Evolutionary conservation across 371 early-diverging fungal genomes (phyloP), one percentile per base, ranked within the genome.

Genomic region (Parasitella parasitica): DNA sequence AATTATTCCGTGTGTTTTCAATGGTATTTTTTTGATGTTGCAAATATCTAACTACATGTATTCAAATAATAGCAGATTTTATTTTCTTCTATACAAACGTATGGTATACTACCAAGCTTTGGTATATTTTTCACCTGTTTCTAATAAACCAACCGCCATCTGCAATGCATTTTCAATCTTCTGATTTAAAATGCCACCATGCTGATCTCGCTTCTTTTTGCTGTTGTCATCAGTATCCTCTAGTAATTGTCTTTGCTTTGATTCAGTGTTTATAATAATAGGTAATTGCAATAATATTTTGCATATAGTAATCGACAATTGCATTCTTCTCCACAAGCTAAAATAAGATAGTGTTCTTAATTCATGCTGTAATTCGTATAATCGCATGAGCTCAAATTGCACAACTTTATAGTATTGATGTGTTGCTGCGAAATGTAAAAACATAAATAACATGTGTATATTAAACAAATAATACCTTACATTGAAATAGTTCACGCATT

Each of bases 291-390:
- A 61, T 57, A 86, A 59, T 4, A 84, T 72, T 67, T 79, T 80
- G 46, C 83, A 79, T 52, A 88, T 72, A 16, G 83, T 81, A 41
- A 88, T 73, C 1, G 85, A 82, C 36, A 86, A 35, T 26, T 78
- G 74, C 64, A 88, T 78, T 15, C 88, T 77, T 28, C 81, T 78
- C 73, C 84, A 75, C 20, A 88, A 64, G 63, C 83, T 84, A 59
- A 86, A 79, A 51, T 85, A 85, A 4, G 84, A 82, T 13, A 88
- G 63, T 6, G 77, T 65, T 12, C 86, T 77, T 59, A 88, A 64
- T 59, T 83, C 77, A 18, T 82, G 81, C 63, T 88, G 85, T 28
- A 86, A 66, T 34, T 88, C 88, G 8, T 84, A 86, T 27, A 88
- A 64, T 22, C 80, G 77, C 65, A 85, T 76, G 6, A 88, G 64